Evolutionary conservation across 2,329 filamentous ascomycete species (phyloP), one percentile per base, ranked within the genome.

Genomic region (Apiospora rasikravindrae): DNA sequence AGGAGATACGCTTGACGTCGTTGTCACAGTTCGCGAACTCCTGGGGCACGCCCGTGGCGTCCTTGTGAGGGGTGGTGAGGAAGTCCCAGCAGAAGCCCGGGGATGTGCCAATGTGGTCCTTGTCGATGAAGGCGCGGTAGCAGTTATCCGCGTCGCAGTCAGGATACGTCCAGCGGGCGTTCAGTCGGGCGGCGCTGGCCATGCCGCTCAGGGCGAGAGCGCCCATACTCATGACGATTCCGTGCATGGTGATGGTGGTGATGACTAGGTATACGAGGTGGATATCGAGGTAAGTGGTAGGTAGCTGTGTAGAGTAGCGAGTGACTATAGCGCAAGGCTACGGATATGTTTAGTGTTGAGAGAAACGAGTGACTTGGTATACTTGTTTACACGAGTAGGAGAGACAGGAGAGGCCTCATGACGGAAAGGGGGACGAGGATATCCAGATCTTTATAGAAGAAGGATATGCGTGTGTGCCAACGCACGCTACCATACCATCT

Each of bases 201-300:
- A 53, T 8, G 71, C 71, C 57, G 57, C 33, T 42, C n/a, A 72
- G 67, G 67, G 71, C 71, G 44, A 72, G 71, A 40, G 61, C 57
- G 68, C 66, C 67, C 44, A 69, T 10, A 19, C 44, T 37, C 67
- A 69, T 4, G 67, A 40, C 40, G 45, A 49, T 71, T 40, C 57
- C 49, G 45, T n/a, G 33, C 67, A 61, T 37, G 33, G 26, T 14
- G 40, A n/a, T 37, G 70, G 19, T 26, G 33, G 22, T 57, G 45
- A 40, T 40, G 67, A 11, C 19, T 10, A 26, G 37, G 10, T 42
- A 67, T 26, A 45, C 11, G 4, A 67, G 22, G 64, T 7, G 24
- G 11, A n/a, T 26, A 11, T 22, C 6, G 14, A 44, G n/a, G 64
- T 24, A 26, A 24, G 29, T n/a, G 13, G 13, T 67, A n/a, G 26